Conservation (phyloP, 768 basidiomycete species). For the Auriculariales sp. region DNA sequence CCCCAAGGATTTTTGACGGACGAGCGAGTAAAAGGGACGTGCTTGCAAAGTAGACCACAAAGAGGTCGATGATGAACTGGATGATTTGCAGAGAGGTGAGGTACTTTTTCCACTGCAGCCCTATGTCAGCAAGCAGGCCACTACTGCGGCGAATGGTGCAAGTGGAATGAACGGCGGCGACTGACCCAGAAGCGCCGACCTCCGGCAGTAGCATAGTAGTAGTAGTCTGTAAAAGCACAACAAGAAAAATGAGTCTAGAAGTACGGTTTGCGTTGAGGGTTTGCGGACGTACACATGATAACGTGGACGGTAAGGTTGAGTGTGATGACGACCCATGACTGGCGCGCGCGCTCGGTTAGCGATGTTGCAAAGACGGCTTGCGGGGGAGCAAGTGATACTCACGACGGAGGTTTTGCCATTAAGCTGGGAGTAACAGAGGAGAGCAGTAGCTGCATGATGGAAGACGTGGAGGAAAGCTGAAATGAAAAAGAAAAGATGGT, state of each 20-base stretch:
- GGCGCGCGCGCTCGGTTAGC: no score
- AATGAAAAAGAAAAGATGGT: background rate
- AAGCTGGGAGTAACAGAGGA: slow-evolving; percentile 88
- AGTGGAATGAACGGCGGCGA: no score
- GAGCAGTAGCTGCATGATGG: slow-evolving; percentile 95
- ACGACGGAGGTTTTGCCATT: slow-evolving; percentile 91
- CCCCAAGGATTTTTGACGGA: slow-evolving; percentile 6
- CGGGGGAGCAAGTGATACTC: slow-evolving; percentile 19
- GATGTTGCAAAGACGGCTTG: slow-evolving; percentile 3
- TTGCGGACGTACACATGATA: slow-evolving; percentile 71
- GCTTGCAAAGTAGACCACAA: slow-evolving; percentile 91
- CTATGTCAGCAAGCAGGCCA: background rate
- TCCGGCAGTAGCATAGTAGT: slow-evolving; percentile 96
- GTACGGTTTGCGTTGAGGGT: background rate
- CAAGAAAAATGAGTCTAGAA: background rate
- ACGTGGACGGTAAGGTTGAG: slow-evolving; percentile 91
- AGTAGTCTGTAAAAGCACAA: slow-evolving; percentile 59
- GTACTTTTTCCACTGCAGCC: slow-evolving; percentile 93
- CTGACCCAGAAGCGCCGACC: slow-evolving; percentile 92
- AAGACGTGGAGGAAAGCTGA: slow-evolving; percentile 95
- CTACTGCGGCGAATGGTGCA: no score
- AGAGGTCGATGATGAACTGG: slow-evolving; percentile 89
- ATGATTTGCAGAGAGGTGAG: slow-evolving; percentile 91
- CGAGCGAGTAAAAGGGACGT: slow-evolving; percentile 23
- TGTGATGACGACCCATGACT: slow-evolving; percentile 94